Evolutionary conservation across 257 asterid species (phyloP).

Genomic region (Jacaranda mimosifolia): DNA sequence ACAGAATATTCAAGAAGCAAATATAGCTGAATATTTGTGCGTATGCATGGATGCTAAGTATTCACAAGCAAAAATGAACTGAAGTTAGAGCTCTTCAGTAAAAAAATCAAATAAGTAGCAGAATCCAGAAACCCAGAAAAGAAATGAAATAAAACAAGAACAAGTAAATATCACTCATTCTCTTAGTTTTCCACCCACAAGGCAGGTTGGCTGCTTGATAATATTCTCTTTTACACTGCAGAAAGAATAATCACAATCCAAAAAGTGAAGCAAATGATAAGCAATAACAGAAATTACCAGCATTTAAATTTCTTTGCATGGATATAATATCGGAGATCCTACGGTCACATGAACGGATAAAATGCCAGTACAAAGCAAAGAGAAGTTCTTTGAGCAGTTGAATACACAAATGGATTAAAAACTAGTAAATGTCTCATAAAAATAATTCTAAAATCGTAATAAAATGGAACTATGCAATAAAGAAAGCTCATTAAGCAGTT

Average conservation of each 20-base stretch:
- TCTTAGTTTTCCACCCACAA: constrained; percentile 91
- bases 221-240: constrained; percentile 90
- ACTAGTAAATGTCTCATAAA: neutral
- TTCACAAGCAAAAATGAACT: constrained; percentile 28
- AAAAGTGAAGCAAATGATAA: constrained; percentile 27
- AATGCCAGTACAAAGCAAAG: constrained; percentile 16
- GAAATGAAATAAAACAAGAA: constrained; percentile 7
- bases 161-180: constrained; percentile 68
- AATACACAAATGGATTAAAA: constrained; percentile 31
- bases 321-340: constrained; percentile 25
- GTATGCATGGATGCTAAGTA: constrained; percentile 11
- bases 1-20: constrained; percentile 31
- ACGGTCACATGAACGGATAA: constrained; percentile 2
- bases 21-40: constrained; percentile 9
- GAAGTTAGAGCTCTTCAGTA: constrained; percentile 20
- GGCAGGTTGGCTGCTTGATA: constrained; percentile 76
- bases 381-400: constrained; percentile 13
- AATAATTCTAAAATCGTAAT: constrained; percentile 16
- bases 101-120: neutral
- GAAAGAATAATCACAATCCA: constrained; percentile 34
- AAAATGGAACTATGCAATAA: constrained; percentile 4
- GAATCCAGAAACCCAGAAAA: neutral
- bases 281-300: neutral
- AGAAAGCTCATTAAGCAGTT: too few species aligned
- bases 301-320: constrained; percentile 20